Conservation (phyloP, 345 rosid genomes). For the Gossypium turneri region DNA sequence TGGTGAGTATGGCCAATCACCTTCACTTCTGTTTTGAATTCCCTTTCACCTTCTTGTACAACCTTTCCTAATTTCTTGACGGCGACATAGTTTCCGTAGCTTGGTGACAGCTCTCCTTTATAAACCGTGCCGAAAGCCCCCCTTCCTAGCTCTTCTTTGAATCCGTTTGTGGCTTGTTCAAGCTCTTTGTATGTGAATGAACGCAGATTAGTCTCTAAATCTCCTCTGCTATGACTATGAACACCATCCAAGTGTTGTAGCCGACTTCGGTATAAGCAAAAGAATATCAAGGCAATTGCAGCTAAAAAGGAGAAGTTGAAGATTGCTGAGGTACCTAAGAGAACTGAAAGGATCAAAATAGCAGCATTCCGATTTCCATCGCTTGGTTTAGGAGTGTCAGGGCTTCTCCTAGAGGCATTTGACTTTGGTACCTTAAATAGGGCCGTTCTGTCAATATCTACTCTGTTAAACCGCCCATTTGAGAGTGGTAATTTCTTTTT, state of each 20-base stretch:
- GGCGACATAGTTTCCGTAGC: conserved; percentile 19
- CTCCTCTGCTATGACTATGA: not conserved
- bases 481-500: conserved; percentile 20
- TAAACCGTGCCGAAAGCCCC: conserved; percentile 25
- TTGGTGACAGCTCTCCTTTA: conserved; percentile 18
- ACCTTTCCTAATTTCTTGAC: conserved; percentile 40
- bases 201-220: conserved; percentile 19
- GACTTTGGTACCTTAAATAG: conserved; percentile 11
- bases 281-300: conserved; percentile 8
- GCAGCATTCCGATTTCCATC: not conserved
- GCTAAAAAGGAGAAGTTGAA: conserved; percentile 16
- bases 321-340: conserved; percentile 27
- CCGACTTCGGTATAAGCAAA: conserved; percentile 16
- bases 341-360: conserved; percentile 3
- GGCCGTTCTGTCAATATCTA: not conserved
- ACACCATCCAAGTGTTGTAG: not conserved
- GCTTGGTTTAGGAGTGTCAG: not conserved
- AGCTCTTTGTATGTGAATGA: conserved; percentile 24
- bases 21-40: conserved; percentile 45
- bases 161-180: conserved; percentile 21
- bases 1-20: conserved; percentile 46
- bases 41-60: conserved; percentile 38
- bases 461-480: not conserved
- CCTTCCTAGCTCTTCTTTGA: conserved; percentile 28
- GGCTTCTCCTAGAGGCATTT: not conserved